phyloP scores from a whole-genome alignment of 192 early-diverging fungal species.

The Umbelopsis sp. region DNA sequence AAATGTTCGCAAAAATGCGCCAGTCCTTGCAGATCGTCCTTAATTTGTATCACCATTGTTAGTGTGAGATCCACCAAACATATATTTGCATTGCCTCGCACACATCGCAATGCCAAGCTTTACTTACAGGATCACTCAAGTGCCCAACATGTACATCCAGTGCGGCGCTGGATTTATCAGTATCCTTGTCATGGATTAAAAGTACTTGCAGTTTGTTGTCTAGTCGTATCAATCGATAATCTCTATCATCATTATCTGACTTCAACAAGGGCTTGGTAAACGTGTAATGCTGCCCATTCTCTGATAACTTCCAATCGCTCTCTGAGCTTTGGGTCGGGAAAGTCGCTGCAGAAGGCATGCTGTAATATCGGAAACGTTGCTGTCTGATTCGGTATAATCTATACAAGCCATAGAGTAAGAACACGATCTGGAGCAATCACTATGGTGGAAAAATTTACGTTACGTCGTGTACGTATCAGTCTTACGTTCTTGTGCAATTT shows the following conservation, averaged over 20 bases:
- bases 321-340: background rate
- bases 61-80: background rate
- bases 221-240: slow-evolving; percentile 61
- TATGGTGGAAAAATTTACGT: background rate
- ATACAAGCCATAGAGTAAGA: background rate
- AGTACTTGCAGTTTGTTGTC: slow-evolving; percentile 69
- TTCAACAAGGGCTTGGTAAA: slow-evolving; percentile 50
- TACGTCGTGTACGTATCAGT: slow-evolving; percentile 8
- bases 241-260: slow-evolving; percentile 64
- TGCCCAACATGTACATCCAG: slow-evolving; percentile 86
- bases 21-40: slow-evolving; percentile 73
- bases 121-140: slow-evolving; percentile 70
- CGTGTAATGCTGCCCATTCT: slow-evolving; percentile 30
- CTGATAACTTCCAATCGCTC: slow-evolving; percentile 28
- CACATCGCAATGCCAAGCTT: background rate
- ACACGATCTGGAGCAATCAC: background rate
- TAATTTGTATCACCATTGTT: slow-evolving; percentile 13
- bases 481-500: slow-evolving; percentile 17
- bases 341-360: slow-evolving; percentile 1
- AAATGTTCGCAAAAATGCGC: slow-evolving; percentile 87
- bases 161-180: slow-evolving; percentile 79
- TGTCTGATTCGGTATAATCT: slow-evolving; percentile 8
- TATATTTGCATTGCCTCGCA: no score
- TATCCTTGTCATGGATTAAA: slow-evolving; percentile 69
- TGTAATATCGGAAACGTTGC: slow-evolving; percentile 13